Percentiles rank a stretch among this genome's conserved stretches.
These are phyloP conservation scores for Diplotaxis tenuifolia DNA, from an alignment of 345 rosid species.

Conservation along the genomic window DNA sequence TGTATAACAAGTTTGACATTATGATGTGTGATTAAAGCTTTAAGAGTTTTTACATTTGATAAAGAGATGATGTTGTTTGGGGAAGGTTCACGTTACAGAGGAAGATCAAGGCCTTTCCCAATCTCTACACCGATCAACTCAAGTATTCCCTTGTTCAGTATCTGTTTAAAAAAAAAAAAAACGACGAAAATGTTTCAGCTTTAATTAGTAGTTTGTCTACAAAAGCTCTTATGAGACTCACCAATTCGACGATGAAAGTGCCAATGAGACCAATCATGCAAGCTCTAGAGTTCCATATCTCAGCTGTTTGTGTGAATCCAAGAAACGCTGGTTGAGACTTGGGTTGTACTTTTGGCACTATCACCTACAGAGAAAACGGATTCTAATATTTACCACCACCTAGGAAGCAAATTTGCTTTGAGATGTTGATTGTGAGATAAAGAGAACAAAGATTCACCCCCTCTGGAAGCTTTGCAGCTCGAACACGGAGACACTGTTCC, in stretches of 20 bases:
- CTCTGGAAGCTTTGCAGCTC: conserved; percentile 65
- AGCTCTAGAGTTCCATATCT: conserved; percentile 90
- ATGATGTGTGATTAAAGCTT: conserved; percentile 7
- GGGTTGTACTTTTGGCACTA: conserved; percentile 74
- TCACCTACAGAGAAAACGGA: conserved; percentile 40
- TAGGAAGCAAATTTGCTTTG: too few relatives aligned
- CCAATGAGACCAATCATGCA: conserved; percentile 90
- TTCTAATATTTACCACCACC: neutral
- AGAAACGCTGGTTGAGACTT: conserved; percentile 67
- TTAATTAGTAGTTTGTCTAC: neutral
- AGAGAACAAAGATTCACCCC: conserved; percentile 42
- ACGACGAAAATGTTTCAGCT: neutral
- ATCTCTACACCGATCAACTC: conserved; percentile 73
- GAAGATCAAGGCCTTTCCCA: conserved; percentile 89
- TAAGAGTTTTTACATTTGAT: neutral
- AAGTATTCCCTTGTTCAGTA: conserved; percentile 75
- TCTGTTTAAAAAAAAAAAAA: too few relatives aligned
- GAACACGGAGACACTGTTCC: conserved; percentile 36
- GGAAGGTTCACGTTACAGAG: conserved; percentile 40
- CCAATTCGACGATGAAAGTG: conserved; percentile 69
- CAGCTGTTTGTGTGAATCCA: conserved; percentile 81
- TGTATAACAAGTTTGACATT: neutral
- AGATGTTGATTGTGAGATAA: neutral
- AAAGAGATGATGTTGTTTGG: neutral
- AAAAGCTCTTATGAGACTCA: conserved; percentile 11